Percentiles rank a stretch among this genome's conserved stretches.
Conservation (phyloP, 305 asterid species). For the Fraxinus dipetala region DNA sequence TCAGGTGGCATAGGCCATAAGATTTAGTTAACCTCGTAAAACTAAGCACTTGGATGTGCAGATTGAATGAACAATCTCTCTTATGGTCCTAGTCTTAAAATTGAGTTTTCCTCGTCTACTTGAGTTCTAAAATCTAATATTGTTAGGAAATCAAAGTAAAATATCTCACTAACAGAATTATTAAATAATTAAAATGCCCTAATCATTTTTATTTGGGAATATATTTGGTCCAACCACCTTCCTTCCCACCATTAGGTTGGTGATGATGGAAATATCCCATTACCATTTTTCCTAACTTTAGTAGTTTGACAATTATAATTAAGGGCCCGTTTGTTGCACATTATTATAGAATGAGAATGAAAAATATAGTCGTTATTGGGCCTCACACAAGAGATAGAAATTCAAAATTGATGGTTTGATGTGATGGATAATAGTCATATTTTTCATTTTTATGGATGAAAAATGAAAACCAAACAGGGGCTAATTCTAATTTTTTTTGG, state of each 20-base stretch:
- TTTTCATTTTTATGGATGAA: too few species aligned
- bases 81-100: neutral
- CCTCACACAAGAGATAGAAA: too few species aligned
- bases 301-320: neutral
- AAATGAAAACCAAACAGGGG: too few species aligned
- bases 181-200: neutral
- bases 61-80: too few species aligned
- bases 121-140: neutral
- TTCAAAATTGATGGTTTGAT: too few species aligned
- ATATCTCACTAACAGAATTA: neutral
- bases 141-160: neutral
- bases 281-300: neutral
- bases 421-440: too few species aligned
- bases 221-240: constrained; percentile 17
- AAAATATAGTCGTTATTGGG: too few species aligned
- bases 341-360: too few species aligned
- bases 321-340: too few species aligned
- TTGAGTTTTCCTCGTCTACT: neutral
- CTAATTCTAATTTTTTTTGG: neutral
- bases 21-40: too few species aligned
- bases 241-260: constrained; percentile 16
- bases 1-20: too few species aligned
- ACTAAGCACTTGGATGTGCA: too few species aligned
- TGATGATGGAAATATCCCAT: neutral
- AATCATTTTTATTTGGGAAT: neutral